A percentile compares a stretch with the other conserved stretches of the same genome.
Conservation (phyloP, 768 basidiomycete species). For the Gymnopilus dilepis region DNA sequence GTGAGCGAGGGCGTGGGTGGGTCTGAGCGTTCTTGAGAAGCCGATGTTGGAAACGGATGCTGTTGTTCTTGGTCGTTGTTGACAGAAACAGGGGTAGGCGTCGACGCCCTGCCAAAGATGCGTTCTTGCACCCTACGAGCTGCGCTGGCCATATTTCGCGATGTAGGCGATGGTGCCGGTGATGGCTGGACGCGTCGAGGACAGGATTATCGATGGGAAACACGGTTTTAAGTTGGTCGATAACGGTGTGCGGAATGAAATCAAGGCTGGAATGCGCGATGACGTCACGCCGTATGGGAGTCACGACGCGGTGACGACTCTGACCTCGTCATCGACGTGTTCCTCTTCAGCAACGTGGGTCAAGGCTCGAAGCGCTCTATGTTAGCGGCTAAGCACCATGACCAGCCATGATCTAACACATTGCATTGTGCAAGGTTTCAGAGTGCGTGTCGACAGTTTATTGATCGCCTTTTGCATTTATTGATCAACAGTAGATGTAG, state of each 20-base stretch:
- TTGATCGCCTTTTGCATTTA: too few relatives aligned
- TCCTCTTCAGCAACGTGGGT: background rate
- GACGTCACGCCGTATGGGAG: background rate
- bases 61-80: conserved; percentile 8
- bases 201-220: conserved; percentile 3
- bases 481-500: too few relatives aligned
- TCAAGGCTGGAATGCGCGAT: background rate
- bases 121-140: conserved; percentile 24
- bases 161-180: conserved; percentile 3
- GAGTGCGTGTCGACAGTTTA: too few relatives aligned
- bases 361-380: background rate
- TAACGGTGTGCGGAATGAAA: background rate
- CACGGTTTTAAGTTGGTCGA: background rate
- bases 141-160: conserved; percentile 21
- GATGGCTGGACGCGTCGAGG: background rate
- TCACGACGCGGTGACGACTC: background rate
- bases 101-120: conserved; percentile 21
- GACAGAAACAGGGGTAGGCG: conserved; percentile 6
- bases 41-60: conserved; percentile 17
- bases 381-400: too few relatives aligned
- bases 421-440: too few relatives aligned
- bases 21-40: conserved; percentile 24
- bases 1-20: conserved; percentile 45
- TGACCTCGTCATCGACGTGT: background rate
- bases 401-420: too few relatives aligned